Percentiles rank a stretch among this genome's conserved stretches.
These are phyloP conservation scores for Arachnomyces sp. DNA, from an alignment of 2,329 filamentous ascomycete species.

Conservation along the genomic window DNA sequence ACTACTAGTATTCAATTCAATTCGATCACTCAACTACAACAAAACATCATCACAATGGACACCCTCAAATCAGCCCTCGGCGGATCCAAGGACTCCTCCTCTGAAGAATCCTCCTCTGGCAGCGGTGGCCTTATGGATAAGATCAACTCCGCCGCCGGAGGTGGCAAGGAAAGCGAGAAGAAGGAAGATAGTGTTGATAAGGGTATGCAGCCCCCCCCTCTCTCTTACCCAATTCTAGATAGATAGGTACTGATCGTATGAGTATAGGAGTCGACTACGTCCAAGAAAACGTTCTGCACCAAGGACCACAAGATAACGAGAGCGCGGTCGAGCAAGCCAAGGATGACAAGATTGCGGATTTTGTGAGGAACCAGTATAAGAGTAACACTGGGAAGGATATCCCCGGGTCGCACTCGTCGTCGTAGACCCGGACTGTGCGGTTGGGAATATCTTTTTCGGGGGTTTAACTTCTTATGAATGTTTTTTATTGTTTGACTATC, in stretches of 20 bases:
- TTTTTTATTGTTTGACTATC: too few relatives aligned
- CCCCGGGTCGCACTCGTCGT: too few relatives aligned
- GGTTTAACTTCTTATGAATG: too few relatives aligned
- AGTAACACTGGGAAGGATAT: slow-evolving; percentile 12
- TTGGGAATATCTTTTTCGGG: too few relatives aligned
- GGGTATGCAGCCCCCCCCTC: slow-evolving; percentile 41
- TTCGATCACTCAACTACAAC: too few relatives aligned
- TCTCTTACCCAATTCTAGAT: not conserved
- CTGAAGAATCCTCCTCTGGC: too few relatives aligned
- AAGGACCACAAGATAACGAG: slow-evolving; percentile 66
- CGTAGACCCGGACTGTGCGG: too few relatives aligned
- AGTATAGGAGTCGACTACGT: slow-evolving; percentile 68
- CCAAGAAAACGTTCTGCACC: slow-evolving; percentile 65
- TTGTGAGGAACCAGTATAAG: slow-evolving; percentile 23
- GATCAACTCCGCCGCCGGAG: slow-evolving; percentile 63
- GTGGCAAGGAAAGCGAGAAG: slow-evolving; percentile 67
- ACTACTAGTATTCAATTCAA: too few relatives aligned
- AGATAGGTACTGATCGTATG: too few relatives aligned
- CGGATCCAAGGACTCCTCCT: too few relatives aligned
- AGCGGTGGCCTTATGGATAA: slow-evolving; percentile 42
- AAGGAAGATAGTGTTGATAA: slow-evolving; percentile 80
- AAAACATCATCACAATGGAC: too few relatives aligned
- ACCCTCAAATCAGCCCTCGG: too few relatives aligned
- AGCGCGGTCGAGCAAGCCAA: slow-evolving; percentile 71
- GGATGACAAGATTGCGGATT: slow-evolving; percentile 44